Conservation (phyloP, 2,329 filamentous ascomycete species). For the Pyrenophora graminea region DNA sequence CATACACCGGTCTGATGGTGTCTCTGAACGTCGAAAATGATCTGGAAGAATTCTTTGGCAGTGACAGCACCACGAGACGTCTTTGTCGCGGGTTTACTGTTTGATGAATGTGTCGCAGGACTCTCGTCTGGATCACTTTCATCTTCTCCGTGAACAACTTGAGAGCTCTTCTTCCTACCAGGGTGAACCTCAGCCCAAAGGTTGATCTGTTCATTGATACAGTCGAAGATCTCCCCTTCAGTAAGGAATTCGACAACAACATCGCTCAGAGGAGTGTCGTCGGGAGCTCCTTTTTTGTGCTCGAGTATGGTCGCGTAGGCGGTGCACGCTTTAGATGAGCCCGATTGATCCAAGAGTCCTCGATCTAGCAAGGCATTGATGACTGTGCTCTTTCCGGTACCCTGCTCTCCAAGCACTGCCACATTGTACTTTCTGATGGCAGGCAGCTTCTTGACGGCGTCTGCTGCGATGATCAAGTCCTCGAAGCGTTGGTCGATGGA, state of each 20-base stretch:
- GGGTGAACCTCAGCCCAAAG: background rate
- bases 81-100: no score
- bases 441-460: no score
- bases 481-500: no score
- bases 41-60: conserved; percentile 14
- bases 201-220: conserved; percentile 8
- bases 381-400: conserved; percentile 14
- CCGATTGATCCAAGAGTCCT: no score
- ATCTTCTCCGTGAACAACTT: background rate
- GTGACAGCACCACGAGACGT: background rate
- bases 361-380: conserved; percentile 8
- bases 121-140: no score
- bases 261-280: conserved; percentile 12
- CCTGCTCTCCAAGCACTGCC: background rate
- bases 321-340: conserved; percentile 6
- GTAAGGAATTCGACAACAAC: conserved; percentile 5
- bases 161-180: background rate
- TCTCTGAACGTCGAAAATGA: conserved; percentile 12
- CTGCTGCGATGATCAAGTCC: no score
- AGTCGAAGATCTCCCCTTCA: background rate
- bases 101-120: no score
- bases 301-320: conserved; percentile 6
- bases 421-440: no score
- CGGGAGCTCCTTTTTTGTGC: conserved; percentile 10
- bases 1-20: no score